phyloP scores from a whole-genome alignment of 2,329 filamentous ascomycete genomes.

The Grosmannia clavigera region DNA sequence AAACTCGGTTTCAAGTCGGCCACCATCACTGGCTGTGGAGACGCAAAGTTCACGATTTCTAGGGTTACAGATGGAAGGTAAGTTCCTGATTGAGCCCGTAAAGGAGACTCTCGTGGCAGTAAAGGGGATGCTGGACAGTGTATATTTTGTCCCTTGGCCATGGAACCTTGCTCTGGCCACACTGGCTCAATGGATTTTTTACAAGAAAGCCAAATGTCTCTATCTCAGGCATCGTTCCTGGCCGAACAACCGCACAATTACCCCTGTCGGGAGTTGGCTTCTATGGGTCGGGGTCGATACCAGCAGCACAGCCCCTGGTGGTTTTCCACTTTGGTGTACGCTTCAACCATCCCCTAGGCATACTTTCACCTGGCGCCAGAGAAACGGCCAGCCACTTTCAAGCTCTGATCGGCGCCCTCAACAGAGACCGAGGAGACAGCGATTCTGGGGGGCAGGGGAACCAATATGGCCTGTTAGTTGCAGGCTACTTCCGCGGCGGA shows the following conservation, averaged over 20 bases:
- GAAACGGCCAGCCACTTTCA: conserved; percentile 26
- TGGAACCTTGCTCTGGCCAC: conserved; percentile 25
- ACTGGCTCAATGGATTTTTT: conserved; percentile 13
- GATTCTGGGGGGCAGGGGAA: conserved; percentile 10
- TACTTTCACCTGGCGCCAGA: conserved; percentile 30
- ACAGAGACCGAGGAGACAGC: conserved; percentile 13
- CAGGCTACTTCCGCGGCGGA: conserved; percentile 25
- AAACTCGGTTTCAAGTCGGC: neutral
- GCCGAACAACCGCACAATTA: conserved; percentile 22
- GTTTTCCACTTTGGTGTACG: conserved; percentile 33
- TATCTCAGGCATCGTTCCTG: conserved; percentile 17
- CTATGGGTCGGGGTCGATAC: neutral
- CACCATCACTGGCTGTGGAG: neutral
- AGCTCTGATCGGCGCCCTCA: conserved; percentile 24
- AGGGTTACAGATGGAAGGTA: neutral
- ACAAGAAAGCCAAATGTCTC: conserved; percentile 14
- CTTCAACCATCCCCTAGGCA: conserved; percentile 35
- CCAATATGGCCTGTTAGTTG: conserved; percentile 34
- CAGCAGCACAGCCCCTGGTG: conserved; percentile 3
- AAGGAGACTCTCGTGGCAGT: neutral
- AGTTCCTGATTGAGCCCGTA: neutral
- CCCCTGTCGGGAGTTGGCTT: conserved; percentile 10
- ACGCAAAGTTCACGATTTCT: neutral
- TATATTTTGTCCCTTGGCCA: conserved; percentile 19
- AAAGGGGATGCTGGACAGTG: neutral